Base-by-base conservation (phyloP, 2,329 filamentous ascomycete genomes). In the Eutypella sp. region DNA sequence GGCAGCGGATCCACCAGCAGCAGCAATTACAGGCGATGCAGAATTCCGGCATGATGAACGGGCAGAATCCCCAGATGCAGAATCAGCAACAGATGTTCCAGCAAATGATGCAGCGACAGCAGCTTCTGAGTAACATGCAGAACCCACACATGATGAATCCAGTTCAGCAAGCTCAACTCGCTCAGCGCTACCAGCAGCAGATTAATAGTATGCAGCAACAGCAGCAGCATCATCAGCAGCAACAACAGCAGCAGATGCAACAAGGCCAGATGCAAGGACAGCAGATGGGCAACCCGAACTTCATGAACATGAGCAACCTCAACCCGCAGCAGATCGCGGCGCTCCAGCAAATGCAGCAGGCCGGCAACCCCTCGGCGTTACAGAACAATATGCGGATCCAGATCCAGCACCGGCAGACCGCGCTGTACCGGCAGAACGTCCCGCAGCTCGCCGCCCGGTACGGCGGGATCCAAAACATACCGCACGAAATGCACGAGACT, bases 401-500 rank as follows among this genome's bases (percentile, higher is more conserved):
- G 40, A 50, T 62, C 10, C 62, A 68, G 5, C 58, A 66, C 6
- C 36, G 36, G 5, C 36, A 39, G 20, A 4, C 5, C 7, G 9
- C 57, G 3, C 47, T 78, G 0, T 78, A 71, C 40, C 48, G 61
- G 10, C 66, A 65, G 42, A 60, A 71, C 44, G 51, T 79, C 8
- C 53, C 46, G 0, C 41, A 46, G 1, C 48, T 71, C 3, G 59
- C 62, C 0, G 54, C 55, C 2, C 69, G 68, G 16, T 74, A 64
- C 45, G 72, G 72, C 10, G 67, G 69, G 0, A 46, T 59, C 4
- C 68, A 72, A 19, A 68, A 69, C 24, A 71, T 80, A 3, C 76
- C 78, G 0, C 62, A 55, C 0, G 75, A 79, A 0, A 43, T 66
- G 2, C 46, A 73, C 23, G 68, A 74, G 0, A 67, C 66, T 25